A percentile compares a stretch with the other conserved stretches of the same genome.
phyloP scores from a whole-genome alignment of 768 basidiomycete genomes.

The Pleurotus citrinopileatus region DNA sequence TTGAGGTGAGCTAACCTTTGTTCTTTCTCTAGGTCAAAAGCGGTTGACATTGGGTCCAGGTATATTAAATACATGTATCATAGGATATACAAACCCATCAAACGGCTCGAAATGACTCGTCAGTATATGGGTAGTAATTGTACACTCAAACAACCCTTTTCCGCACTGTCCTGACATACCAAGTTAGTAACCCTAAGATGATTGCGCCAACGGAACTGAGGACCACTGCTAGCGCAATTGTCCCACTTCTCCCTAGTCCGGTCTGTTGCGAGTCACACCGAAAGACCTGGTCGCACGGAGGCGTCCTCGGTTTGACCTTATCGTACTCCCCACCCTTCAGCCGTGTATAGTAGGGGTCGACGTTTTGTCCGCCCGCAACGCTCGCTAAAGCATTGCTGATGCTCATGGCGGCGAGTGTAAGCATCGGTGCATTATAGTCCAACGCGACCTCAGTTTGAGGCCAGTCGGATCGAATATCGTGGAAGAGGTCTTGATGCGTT shows the following conservation, averaged over 20 bases:
- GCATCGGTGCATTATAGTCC: constrained; percentile 87
- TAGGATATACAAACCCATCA: neutral
- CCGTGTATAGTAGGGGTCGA: constrained; percentile 76
- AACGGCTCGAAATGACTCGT: neutral
- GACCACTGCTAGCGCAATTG: constrained; percentile 69
- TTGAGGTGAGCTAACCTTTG: constrained; percentile 61
- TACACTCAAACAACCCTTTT: neutral
- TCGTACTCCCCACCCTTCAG: constrained; percentile 68
- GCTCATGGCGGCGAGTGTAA: constrained; percentile 81
- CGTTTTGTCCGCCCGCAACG: constrained; percentile 29
- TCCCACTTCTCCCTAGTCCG: constrained; percentile 54
- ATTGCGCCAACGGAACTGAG: constrained; percentile 60
- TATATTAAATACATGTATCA: constrained; percentile 13
- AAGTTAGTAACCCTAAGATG: constrained; percentile 44
- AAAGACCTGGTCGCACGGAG: constrained; percentile 79
- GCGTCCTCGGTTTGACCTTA: constrained; percentile 57
- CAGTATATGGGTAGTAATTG: neutral
- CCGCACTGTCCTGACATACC: constrained; percentile 30
- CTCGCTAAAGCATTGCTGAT: constrained; percentile 42
- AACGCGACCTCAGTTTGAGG: constrained; percentile 86
- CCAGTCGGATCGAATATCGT: constrained; percentile 88
- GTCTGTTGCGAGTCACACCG: constrained; percentile 45
- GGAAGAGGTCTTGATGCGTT: constrained; percentile 70
- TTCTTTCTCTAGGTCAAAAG: neutral
- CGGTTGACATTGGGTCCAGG: constrained; percentile 2